Base-by-base conservation (phyloP, 371 early-diverging fungal species). In the Rhizopus arrhizus region DNA sequence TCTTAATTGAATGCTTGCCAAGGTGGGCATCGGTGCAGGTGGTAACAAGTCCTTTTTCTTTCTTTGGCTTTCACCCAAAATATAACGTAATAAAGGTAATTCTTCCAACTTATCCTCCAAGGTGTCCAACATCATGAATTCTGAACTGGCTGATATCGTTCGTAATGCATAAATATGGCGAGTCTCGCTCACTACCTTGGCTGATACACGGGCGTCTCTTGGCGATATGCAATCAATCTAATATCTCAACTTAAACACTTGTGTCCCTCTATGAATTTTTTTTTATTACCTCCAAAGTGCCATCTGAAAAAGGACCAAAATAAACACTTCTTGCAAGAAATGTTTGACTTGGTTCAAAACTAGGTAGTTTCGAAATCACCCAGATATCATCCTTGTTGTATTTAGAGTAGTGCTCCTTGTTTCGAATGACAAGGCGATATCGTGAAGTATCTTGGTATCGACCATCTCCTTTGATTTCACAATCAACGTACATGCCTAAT, bases 121-220 rank as follows among this genome's bases (percentile, higher is more conserved):
- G 7, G 82, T 78, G 60, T 89, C 86, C 16, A 90, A 61, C 90
- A 91, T 89, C 72, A 91, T 78, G 58, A 89, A 84, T 55, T 92
- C 93, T 5, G 84, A 80, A 60, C 82, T 85, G 12, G 87, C 86
- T 36, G 87, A 83, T 31, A 88, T 69, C 1, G 84, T 81, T 5
- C 90, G 82, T 22, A 93, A 69, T 0, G 89, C 91, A 58, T 78
- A 85, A 1, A 88, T 80, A 6, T 54, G 16, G 0, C 59, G 59
- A 5, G 54, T 33, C 2, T 65, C 61, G 12, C 40, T 50, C 29
- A 68, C 35, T 5, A 78, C 32, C 4, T 61, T 62, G 4, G 64
- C 34, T 1, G 83, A 74, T 1, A 73, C 59, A 45, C 69, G 70
- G 0, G 70, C 73, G 58, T 82, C 83, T 7, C 77, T 68, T 5